Percentiles rank a stretch among this genome's conserved stretches.
Conservation (phyloP, 1,139 yeast species). For the Wickerhamomyces sp. region DNA sequence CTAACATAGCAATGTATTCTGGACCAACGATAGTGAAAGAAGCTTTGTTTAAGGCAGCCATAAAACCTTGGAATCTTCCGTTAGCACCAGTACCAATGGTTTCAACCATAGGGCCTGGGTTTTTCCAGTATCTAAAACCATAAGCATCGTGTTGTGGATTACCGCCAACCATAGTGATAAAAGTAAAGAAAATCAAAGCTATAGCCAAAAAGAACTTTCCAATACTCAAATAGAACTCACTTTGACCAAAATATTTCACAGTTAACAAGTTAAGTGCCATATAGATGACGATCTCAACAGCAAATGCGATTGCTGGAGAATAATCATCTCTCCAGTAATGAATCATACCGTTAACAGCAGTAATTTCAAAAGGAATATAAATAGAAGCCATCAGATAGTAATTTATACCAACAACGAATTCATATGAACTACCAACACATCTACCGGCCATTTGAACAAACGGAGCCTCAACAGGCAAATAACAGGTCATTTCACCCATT, state of each 20-base stretch:
- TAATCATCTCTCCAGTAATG: slow-evolving; percentile 53
- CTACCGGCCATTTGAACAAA: slow-evolving; percentile 50
- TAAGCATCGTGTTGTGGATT: slow-evolving; percentile 62
- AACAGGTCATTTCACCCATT: slow-evolving; percentile 79
- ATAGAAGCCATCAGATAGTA: slow-evolving; percentile 68
- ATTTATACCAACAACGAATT: slow-evolving; percentile 73
- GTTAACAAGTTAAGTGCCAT: slow-evolving; percentile 42
- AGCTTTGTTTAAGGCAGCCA: slow-evolving; percentile 57
- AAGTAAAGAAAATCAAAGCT: slow-evolving; percentile 68
- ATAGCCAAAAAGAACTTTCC: slow-evolving; percentile 63
- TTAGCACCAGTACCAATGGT: slow-evolving; percentile 44
- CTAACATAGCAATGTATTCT: slow-evolving; percentile 53
- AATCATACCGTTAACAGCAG: slow-evolving; percentile 65
- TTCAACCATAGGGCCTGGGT: slow-evolving; percentile 50
- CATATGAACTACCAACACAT: slow-evolving; percentile 63
- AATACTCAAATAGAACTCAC: slow-evolving; percentile 44
- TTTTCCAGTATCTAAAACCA: slow-evolving; percentile 66
- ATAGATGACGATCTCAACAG: slow-evolving; percentile 42
- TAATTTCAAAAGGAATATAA: slow-evolving; percentile 71
- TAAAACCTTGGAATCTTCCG: slow-evolving; percentile 60
- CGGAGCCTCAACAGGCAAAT: slow-evolving; percentile 62
- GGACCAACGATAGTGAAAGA: slow-evolving; percentile 79
- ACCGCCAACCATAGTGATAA: slow-evolving; percentile 80
- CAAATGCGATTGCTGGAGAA: slow-evolving; percentile 52
- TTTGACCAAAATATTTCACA: slow-evolving; percentile 50